phyloP scores from a whole-genome alignment of 208 protist genomes.

The Acanthamoeba culbertsoni region DNA sequence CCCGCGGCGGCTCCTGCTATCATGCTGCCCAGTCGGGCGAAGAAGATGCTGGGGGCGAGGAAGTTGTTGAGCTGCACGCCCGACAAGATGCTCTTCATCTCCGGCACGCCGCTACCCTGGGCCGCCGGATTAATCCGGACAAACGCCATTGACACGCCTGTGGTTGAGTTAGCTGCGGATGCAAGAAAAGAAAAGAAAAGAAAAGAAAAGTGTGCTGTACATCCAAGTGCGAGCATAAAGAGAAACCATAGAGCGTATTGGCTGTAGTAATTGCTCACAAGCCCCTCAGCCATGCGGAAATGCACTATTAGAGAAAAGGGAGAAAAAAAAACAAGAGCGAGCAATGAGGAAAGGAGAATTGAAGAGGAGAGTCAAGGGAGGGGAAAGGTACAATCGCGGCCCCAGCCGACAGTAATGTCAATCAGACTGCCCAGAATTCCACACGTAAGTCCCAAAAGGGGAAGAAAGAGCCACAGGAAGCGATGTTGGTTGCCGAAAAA shows the following conservation, averaged over 20 bases:
- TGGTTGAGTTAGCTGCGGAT: too few relatives aligned
- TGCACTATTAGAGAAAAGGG: background rate
- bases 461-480: constrained; percentile 26
- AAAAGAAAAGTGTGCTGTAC: too few relatives aligned
- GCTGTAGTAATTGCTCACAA: background rate
- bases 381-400: background rate
- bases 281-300: background rate
- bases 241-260: background rate
- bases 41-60: constrained; percentile 1
- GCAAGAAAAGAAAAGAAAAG: too few relatives aligned
- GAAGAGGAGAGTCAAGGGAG: background rate
- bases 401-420: background rate
- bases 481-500: background rate
- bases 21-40: background rate
- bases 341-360: background rate
- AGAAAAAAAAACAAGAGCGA: background rate
- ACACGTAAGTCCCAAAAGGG: background rate
- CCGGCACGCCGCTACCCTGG: constrained; percentile 39
- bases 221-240: background rate
- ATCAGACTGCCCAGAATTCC: background rate
- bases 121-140: constrained; percentile 1
- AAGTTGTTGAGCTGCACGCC: constrained; percentile 37
- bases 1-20: background rate
- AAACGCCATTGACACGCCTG: background rate
- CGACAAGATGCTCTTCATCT: constrained; percentile 53